Conservation (phyloP, 257 asterid genomes). For the Paulownia fortunei region DNA sequence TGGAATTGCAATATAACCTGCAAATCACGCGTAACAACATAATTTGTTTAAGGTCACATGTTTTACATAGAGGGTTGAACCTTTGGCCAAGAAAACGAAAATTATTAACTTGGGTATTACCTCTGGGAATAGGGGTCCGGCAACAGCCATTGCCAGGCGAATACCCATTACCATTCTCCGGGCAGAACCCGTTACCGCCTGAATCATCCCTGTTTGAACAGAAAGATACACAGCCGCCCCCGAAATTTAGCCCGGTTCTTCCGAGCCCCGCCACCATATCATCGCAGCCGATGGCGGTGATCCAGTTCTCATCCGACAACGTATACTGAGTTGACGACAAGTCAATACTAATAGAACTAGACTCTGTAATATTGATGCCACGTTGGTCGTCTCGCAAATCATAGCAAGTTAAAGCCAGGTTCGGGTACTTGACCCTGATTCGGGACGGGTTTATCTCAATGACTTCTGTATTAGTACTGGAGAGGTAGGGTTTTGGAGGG, state of each 20-base stretch:
- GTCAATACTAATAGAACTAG: not conserved
- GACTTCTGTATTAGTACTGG: not conserved
- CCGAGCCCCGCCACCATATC: slow-evolving; percentile 28
- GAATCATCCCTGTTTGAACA: not conserved
- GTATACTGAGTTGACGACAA: not conserved
- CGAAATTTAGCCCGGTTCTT: not conserved
- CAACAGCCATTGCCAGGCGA: slow-evolving; percentile 34
- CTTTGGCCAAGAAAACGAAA: too few species aligned
- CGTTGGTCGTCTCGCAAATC: too few species aligned
- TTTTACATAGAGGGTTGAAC: too few species aligned
- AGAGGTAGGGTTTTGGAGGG: slow-evolving; percentile 17
- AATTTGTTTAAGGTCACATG: too few species aligned
- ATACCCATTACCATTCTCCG: slow-evolving; percentile 19
- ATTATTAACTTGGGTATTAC: too few species aligned
- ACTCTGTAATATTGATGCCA: not conserved
- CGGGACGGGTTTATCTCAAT: not conserved
- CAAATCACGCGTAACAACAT: too few species aligned
- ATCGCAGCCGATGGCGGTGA: slow-evolving; percentile 38
- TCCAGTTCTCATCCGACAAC: slow-evolving; percentile 27
- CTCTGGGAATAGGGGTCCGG: slow-evolving; percentile 36
- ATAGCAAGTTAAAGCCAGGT: slow-evolving; percentile 3
- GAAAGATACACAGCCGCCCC: slow-evolving; percentile 31
- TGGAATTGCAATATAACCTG: too few species aligned
- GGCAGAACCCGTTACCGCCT: slow-evolving; percentile 21
- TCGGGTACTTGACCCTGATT: not conserved